Evolutionary conservation across 1,139 yeast species (phyloP).

Genomic region (Debaryomycetaceae sp.): DNA sequence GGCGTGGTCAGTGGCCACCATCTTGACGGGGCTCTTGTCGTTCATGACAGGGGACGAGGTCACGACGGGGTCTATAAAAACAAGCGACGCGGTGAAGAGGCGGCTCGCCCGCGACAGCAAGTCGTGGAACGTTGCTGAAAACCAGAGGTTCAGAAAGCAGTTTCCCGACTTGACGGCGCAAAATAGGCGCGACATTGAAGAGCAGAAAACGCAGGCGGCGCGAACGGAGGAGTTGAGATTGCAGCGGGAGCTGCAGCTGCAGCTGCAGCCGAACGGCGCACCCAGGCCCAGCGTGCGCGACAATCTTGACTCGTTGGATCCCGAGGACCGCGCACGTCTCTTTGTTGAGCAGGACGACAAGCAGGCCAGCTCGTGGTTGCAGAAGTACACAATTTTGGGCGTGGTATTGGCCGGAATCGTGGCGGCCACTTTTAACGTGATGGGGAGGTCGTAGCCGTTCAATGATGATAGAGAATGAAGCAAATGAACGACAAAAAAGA

Average conservation of each 20-base stretch:
- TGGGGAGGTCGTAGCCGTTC: constrained; percentile 11
- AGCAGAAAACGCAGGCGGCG: constrained; percentile 11
- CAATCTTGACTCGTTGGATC: constrained; percentile 30
- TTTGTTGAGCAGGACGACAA: constrained; percentile 23
- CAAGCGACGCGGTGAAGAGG: constrained; percentile 33
- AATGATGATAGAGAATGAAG: too few species aligned
- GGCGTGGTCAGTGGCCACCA: constrained; percentile 89
- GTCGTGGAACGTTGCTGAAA: constrained; percentile 57
- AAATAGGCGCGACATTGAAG: constrained; percentile 32
- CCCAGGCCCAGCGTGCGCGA: constrained; percentile 19
- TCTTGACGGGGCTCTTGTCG: constrained; percentile 76
- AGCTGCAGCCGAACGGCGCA: constrained; percentile 9
- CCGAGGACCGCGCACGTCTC: constrained; percentile 43
- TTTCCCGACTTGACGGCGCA: constrained; percentile 65
- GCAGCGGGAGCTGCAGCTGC: constrained; percentile 10
- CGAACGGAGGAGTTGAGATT: too few species aligned
- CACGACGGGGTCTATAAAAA: constrained; percentile 37
- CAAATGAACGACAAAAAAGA: too few species aligned
- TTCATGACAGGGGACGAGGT: constrained; percentile 66
- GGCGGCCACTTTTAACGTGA: constrained; percentile 20
- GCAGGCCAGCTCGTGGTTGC: constrained; percentile 10
- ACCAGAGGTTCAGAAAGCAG: constrained; percentile 52
- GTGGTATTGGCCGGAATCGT: constrained; percentile 28
- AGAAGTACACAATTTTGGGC: constrained; percentile 22
- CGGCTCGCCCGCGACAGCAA: constrained; percentile 49